Percentiles rank a stretch among this genome's conserved stretches.
Evolutionary conservation across 148 eudicot genomes (phyloP).

Genomic region (Amaranthus cruentus): DNA sequence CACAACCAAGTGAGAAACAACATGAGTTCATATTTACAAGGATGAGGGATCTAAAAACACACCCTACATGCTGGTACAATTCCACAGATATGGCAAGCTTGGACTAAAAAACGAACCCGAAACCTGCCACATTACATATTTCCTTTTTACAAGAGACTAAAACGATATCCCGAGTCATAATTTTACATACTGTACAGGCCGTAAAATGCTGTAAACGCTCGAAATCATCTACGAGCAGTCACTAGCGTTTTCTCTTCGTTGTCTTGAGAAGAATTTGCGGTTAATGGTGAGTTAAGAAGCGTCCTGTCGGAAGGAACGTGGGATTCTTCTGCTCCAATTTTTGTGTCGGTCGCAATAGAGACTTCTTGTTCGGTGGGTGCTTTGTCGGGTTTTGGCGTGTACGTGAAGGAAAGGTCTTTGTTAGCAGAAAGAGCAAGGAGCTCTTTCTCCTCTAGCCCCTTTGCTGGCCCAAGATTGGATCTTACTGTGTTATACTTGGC

Average conservation of each 20-base stretch:
- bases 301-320: conserved; percentile 4
- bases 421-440: conserved; percentile 65
- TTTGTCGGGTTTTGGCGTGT: conserved; percentile 43
- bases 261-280: conserved; percentile 17
- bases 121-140: conserved; percentile 6
- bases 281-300: conserved; percentile 17
- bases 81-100: conserved; percentile 13
- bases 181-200: conserved; percentile 20
- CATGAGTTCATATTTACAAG: conserved; percentile 1
- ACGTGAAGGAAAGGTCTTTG: conserved; percentile 59
- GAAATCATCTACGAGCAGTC: conserved; percentile 36
- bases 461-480: conserved; percentile 59
- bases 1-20: not conserved
- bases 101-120: conserved; percentile 19
- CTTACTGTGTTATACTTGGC: conserved; percentile 52
- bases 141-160: conserved; percentile 7
- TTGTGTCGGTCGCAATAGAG: not conserved
- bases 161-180: conserved; percentile 3
- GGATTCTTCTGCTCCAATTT: not conserved
- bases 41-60: not conserved
- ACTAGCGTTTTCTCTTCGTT: conserved; percentile 33
- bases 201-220: conserved; percentile 2
- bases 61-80: conserved; percentile 3
- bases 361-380: conserved; percentile 22
- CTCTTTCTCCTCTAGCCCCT: conserved; percentile 80